phyloP scores from a whole-genome alignment of 2,329 filamentous ascomycete species.

The Penicillium olsonii region DNA sequence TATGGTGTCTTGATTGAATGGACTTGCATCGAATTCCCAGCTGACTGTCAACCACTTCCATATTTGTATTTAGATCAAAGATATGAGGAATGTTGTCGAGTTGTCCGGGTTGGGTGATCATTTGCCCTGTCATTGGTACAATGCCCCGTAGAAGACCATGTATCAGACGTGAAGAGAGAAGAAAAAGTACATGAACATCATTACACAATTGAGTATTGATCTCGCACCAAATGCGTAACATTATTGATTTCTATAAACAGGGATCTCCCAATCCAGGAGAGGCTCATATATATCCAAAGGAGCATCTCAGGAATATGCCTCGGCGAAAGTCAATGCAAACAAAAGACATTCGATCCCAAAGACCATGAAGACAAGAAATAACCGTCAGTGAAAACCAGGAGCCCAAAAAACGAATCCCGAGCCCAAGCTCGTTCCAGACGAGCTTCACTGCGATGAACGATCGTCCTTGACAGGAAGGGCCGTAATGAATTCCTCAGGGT shows the following conservation, averaged over 20 bases:
- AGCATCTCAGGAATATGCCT: slow-evolving; percentile 8
- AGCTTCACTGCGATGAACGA: slow-evolving; percentile 3
- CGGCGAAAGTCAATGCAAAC: slow-evolving; percentile 6
- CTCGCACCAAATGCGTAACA: not conserved
- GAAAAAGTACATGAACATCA: no score
- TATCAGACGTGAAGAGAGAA: no score
- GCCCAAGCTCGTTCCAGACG: slow-evolving; percentile 7
- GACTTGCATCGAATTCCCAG: not conserved
- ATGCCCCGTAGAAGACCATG: no score
- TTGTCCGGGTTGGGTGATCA: no score
- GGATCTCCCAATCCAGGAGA: not conserved
- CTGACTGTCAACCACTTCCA: no score
- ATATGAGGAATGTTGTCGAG: no score
- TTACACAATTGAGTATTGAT: not conserved
- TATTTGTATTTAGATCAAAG: no score
- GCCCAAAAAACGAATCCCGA: not conserved
- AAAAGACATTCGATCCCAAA: not conserved
- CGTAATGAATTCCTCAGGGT: not conserved
- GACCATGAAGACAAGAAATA: not conserved
- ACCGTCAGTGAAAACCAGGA: not conserved
- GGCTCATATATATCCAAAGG: slow-evolving; percentile 3
- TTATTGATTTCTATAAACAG: not conserved
- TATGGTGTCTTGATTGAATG: not conserved
- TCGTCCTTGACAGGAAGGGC: slow-evolving; percentile 10
- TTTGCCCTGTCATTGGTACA: no score